Percentiles rank a stretch among this genome's conserved stretches.
Conservation (phyloP, 768 basidiomycete genomes). For the Lactarius pseudohatsudake region DNA sequence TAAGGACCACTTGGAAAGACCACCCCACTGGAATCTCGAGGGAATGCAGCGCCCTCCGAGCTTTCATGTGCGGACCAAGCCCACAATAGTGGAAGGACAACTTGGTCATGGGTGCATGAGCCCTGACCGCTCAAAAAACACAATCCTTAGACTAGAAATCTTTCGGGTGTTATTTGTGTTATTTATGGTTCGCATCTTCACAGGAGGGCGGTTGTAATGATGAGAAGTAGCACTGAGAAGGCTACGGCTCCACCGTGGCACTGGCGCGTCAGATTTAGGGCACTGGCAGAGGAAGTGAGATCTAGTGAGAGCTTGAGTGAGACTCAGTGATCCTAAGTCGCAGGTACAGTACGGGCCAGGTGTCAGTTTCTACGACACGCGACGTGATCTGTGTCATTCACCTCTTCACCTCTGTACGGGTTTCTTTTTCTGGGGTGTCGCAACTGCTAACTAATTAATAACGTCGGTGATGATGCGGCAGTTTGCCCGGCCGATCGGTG, state of each 20-base stretch:
- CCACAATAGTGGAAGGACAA: neutral
- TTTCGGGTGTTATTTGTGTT: neutral
- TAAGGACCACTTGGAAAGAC: neutral
- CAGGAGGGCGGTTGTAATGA: neutral
- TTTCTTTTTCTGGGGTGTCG: neutral
- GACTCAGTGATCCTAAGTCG: neutral
- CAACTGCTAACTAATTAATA: neutral
- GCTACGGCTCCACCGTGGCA: neutral
- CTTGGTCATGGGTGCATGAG: neutral
- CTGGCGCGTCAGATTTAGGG: neutral
- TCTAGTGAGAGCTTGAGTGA: neutral
- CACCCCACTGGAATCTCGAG: neutral
- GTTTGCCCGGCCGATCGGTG: slow-evolving; percentile 24
- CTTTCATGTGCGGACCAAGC: neutral
- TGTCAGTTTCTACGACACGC: neutral
- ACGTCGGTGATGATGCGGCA: slow-evolving; percentile 13
- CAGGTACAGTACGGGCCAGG: neutral
- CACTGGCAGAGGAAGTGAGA: neutral
- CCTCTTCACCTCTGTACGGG: neutral
- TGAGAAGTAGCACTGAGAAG: neutral
- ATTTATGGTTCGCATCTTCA: neutral
- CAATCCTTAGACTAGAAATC: neutral
- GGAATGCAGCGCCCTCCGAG: neutral
- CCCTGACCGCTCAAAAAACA: neutral
- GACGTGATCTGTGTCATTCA: neutral